Conservation (phyloP, 768 basidiomycete genomes). For the Collybiopsis confluens region DNA sequence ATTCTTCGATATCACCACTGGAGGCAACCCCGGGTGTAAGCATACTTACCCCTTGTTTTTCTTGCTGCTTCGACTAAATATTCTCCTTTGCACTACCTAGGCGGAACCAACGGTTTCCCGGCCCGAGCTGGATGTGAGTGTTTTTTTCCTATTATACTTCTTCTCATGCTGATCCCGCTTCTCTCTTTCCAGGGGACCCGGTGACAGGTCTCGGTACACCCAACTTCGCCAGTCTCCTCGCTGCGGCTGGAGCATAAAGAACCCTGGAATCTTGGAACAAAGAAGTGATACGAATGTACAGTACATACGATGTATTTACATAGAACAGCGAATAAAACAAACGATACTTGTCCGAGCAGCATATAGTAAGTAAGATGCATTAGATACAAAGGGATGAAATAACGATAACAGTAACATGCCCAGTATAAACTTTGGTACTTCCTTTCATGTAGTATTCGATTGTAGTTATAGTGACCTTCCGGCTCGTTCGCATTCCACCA, state of each 20-base stretch:
- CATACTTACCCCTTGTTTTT: conserved; percentile 14
- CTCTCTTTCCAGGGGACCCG: conserved; percentile 6
- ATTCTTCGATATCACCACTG: conserved; percentile 40
- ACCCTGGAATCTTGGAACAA: background rate
- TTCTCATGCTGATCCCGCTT: background rate
- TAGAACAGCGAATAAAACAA: too few species aligned
- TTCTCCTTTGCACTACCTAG: background rate
- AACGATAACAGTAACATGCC: too few species aligned
- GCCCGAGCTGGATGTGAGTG: conserved; percentile 27
- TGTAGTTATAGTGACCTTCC: background rate
- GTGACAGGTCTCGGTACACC: conserved; percentile 40
- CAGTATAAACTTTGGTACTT: too few species aligned
- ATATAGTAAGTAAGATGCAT: too few species aligned
- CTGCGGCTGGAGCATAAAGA: conserved; percentile 11
- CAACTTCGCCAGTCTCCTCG: conserved; percentile 22
- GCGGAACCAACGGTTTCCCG: conserved; percentile 26
- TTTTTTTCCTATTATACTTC: background rate
- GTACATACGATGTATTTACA: background rate
- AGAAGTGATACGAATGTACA: background rate
- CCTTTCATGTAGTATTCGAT: too few species aligned
- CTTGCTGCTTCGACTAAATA: background rate
- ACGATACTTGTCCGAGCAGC: too few species aligned
- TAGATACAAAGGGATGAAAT: too few species aligned
- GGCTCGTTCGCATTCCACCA: conserved; percentile 35
- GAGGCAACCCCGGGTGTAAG: conserved; percentile 37